Percentiles rank a stretch among this genome's conserved stretches.
phyloP scores from a whole-genome alignment of 139 green algal genomes.

The Picochlorum sp. region DNA sequence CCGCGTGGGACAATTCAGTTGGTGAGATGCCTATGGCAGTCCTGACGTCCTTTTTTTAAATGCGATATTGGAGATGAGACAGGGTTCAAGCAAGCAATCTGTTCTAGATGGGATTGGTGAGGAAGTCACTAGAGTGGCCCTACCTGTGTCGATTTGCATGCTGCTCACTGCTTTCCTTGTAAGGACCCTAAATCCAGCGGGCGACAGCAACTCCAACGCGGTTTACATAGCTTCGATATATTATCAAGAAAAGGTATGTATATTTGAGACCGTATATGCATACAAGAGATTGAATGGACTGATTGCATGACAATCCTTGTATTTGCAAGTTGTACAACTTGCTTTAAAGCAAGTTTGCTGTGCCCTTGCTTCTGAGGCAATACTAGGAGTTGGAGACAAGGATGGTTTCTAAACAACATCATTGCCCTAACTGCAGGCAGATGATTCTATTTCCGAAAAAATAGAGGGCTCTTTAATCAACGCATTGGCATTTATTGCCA shows the following conservation, averaged over 20 bases:
- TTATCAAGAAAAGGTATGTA: constrained; percentile 74
- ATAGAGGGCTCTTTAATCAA: constrained; percentile 79
- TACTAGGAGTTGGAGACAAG: too few relatives aligned
- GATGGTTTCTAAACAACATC: too few relatives aligned
- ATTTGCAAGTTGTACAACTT: too few relatives aligned
- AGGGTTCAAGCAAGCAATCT: neutral
- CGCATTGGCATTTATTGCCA: constrained; percentile 76
- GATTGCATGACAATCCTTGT: too few relatives aligned
- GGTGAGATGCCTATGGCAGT: too few relatives aligned
- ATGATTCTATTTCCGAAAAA: constrained; percentile 64
- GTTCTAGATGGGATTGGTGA: constrained; percentile 53
- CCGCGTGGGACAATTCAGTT: too few relatives aligned
- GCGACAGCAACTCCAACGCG: constrained; percentile 20
- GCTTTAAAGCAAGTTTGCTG: too few relatives aligned
- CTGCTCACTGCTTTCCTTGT: constrained; percentile 76
- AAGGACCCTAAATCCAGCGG: constrained; percentile 65
- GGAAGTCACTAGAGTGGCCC: constrained; percentile 67
- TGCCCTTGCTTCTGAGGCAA: too few relatives aligned
- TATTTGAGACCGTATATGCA: too few relatives aligned
- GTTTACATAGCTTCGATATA: constrained; percentile 61
- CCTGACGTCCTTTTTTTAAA: too few relatives aligned
- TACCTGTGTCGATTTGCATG: constrained; percentile 91
- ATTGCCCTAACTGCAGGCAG: too few relatives aligned
- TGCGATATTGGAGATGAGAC: neutral
- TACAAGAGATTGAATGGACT: too few relatives aligned